Evolutionary conservation across 2,329 filamentous ascomycete genomes (phyloP).

Genomic region (Macrophomina tecta): DNA sequence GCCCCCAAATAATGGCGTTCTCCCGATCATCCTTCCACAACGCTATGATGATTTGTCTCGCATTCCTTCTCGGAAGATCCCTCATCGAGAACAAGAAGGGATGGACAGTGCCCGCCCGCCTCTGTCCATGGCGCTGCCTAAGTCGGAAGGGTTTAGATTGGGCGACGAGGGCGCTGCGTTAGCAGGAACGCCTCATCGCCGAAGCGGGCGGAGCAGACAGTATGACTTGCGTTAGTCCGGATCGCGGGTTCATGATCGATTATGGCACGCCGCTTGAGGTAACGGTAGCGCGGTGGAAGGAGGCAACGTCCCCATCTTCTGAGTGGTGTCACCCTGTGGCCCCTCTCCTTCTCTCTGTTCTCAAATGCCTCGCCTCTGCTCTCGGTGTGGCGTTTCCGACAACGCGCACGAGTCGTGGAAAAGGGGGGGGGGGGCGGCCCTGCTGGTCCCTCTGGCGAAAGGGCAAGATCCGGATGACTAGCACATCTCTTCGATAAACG

Average conservation of each 20-base stretch:
- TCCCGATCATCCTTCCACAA: too few species aligned
- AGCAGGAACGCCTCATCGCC: too few species aligned
- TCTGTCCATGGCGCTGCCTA: background rate
- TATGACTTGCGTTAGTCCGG: conserved; percentile 7
- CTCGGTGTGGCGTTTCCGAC: background rate
- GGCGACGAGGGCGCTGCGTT: background rate
- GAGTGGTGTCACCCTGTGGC: background rate
- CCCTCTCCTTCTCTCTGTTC: background rate
- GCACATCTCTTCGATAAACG: too few species aligned
- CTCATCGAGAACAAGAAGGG: background rate
- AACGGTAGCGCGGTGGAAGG: background rate
- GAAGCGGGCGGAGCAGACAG: background rate
- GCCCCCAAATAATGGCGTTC: background rate
- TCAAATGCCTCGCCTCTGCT: background rate
- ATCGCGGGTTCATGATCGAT: too few species aligned
- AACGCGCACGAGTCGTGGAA: background rate
- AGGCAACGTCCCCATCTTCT: background rate
- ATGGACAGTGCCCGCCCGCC: background rate
- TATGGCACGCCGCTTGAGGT: too few species aligned
- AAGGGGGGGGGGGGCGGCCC: background rate
- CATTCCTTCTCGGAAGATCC: background rate
- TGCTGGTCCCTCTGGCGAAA: too few species aligned
- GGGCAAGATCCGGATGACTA: too few species aligned
- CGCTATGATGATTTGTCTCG: too few species aligned
- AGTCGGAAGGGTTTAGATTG: background rate